Conservation (phyloP, 1,139 yeast species). For the Lodderomyces pseudojiufengensis region DNA sequence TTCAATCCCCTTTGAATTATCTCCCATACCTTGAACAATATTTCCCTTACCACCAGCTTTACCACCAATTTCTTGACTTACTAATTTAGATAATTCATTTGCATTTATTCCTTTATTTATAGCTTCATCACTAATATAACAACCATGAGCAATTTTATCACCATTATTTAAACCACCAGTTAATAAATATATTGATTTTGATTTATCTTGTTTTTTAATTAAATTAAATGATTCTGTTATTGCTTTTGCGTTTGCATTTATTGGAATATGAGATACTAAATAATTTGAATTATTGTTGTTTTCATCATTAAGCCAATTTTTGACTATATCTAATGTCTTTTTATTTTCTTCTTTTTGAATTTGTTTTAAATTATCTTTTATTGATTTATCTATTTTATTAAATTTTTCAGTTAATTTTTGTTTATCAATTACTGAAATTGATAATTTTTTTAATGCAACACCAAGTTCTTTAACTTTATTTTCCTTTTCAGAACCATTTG, state of each 20-base stretch:
- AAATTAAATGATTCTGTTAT: conserved; percentile 87
- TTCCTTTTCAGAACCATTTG: conserved; percentile 72
- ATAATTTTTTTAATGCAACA: conserved; percentile 74
- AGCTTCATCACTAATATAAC: conserved; percentile 75
- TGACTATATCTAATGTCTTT: conserved; percentile 76
- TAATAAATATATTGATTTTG: conserved; percentile 76
- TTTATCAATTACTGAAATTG: conserved; percentile 80
- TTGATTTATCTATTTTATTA: conserved; percentile 74
- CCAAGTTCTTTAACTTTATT: conserved; percentile 77
- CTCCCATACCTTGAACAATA: conserved; percentile 96
- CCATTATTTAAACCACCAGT: conserved; percentile 51
- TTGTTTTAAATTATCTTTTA: conserved; percentile 82
- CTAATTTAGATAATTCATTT: conserved; percentile 67
- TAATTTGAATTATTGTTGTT: conserved; percentile 40
- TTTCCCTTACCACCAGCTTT: conserved; percentile 98
- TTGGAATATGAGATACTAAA: conserved; percentile 64
- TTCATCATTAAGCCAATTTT: conserved; percentile 50
- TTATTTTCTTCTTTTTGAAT: conserved; percentile 86
- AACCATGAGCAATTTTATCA: conserved; percentile 91
- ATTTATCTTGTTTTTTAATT: conserved; percentile 73
- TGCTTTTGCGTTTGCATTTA: conserved; percentile 88
- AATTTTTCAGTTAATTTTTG: conserved; percentile 71
- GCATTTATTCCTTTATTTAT: conserved; percentile 73
- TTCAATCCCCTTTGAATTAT: conserved; percentile 63
- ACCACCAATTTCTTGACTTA: conserved; percentile 80